Base-by-base conservation (phyloP, 495 filamentous ascomycete genomes). In the Endocarpon pusillum region DNA sequence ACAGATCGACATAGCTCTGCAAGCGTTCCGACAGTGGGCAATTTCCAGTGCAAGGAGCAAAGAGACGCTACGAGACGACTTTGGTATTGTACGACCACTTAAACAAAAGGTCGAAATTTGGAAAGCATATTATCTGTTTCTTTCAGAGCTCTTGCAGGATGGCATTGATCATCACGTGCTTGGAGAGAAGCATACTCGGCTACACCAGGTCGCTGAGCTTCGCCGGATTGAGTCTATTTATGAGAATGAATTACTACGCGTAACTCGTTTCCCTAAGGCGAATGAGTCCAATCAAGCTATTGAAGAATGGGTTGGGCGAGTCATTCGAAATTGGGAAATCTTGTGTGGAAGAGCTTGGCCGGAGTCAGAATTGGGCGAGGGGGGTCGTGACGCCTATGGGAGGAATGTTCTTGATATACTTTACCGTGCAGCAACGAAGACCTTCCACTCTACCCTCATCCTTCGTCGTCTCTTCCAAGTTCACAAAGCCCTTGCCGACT, bases 361-460 rank as follows among this genome's bases (percentile, higher is more conserved):
- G 5, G 62, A 91, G 39, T 65, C 75, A 35, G 83, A 89, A 42
- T 62, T 91, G 18, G 81, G 78, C 10, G 69, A 74, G 49, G 82
- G 78, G 3, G 84, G 82, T 7, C 77, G 81, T 48, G 70, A 73
- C 45, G 64, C 61, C 18, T 60, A 85, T 14, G 71, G 79, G 39
- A 67, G 71, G 34, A 71, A 69, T 35, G 75, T 84, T 21, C 64
- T 92, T 17, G 81, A 77, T 47, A 78, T 82, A 19, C 59, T 94
- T 7, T 93, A 93, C 44, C 72, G 78, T 14, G 84, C 85, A 19
- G 79, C 89, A 7, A 79, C 78, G 2, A 91, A 86, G 53, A 91
- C 84, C 0, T 97, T 84, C 44, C 89, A 96, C 48, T 96, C 91
- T 2, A 87, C 85, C 3, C 54, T 77, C 16, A 74, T 96, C 34